A percentile compares a stretch with the other conserved stretches of the same genome.
phyloP scores from a whole-genome alignment of 495 filamentous ascomycete genomes.

The Daldinia bambusicola region DNA sequence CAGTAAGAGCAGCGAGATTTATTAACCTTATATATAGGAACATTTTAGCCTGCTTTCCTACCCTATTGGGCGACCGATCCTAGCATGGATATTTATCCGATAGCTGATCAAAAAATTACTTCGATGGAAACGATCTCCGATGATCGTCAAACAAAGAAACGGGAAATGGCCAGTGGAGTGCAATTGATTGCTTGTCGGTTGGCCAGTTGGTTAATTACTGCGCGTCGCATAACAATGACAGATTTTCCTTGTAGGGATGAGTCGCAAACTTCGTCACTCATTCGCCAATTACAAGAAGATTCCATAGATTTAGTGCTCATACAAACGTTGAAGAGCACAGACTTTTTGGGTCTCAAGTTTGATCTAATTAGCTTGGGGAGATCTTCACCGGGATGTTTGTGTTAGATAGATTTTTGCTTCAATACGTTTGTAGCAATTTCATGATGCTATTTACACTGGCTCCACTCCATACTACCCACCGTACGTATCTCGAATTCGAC shows the following conservation, averaged over 20 bases:
- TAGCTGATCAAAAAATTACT: constrained; percentile 13
- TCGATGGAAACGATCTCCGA: constrained; percentile 10
- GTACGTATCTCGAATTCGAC: not conserved
- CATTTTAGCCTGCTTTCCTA: constrained; percentile 13
- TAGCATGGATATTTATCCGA: constrained; percentile 36
- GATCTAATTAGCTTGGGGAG: not conserved
- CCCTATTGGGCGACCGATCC: constrained; percentile 30
- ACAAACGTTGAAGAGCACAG: not conserved
- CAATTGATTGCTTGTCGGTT: not conserved
- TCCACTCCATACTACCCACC: not conserved
- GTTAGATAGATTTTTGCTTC: not conserved
- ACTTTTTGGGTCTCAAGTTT: not conserved
- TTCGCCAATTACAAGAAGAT: constrained; percentile 19
- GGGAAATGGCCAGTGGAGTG: constrained; percentile 19
- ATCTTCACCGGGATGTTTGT: not conserved
- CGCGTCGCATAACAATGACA: constrained; percentile 2
- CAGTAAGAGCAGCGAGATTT: constrained; percentile 14
- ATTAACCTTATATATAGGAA: constrained; percentile 27
- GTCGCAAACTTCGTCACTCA: constrained; percentile 25
- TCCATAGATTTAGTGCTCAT: constrained; percentile 9
- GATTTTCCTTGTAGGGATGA: constrained; percentile 11
- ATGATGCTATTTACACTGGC: not conserved
- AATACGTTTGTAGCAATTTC: not conserved
- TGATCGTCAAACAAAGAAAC: constrained; percentile 22
- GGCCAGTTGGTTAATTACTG: constrained; percentile 16